Conservation (phyloP, 352 stramenopile species). For the Phytophthora constricta region DNA sequence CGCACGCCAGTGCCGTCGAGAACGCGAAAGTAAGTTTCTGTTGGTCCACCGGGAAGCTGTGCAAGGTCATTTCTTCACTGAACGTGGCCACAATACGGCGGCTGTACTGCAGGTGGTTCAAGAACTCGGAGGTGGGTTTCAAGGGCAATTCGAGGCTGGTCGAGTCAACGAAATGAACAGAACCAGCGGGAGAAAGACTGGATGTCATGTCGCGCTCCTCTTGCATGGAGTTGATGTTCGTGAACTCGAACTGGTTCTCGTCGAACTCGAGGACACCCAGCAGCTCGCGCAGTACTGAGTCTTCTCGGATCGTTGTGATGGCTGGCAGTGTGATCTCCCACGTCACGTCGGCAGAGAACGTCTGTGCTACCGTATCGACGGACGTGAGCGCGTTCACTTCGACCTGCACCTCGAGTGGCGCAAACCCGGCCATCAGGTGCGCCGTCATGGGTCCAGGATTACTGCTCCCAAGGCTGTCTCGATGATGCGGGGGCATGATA, state of each 20-base stretch:
- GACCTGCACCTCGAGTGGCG: slow-evolving; percentile 43
- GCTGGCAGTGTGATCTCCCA: slow-evolving; percentile 50
- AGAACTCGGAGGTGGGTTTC: slow-evolving; percentile 24
- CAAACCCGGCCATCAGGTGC: slow-evolving; percentile 45
- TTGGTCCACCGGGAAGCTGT: slow-evolving; percentile 66
- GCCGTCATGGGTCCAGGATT: slow-evolving; percentile 31
- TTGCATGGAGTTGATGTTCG: slow-evolving; percentile 45
- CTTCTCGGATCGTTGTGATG: slow-evolving; percentile 50
- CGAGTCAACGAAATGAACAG: slow-evolving; percentile 37
- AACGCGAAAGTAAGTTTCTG: slow-evolving; percentile 66
- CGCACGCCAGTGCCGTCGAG: slow-evolving; percentile 41
- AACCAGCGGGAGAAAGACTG: slow-evolving; percentile 32
- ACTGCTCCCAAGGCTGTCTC: slow-evolving; percentile 16
- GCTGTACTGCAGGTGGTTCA: slow-evolving; percentile 49
- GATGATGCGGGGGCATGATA: slow-evolving; percentile 32
- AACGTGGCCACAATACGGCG: slow-evolving; percentile 53
- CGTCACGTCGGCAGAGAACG: slow-evolving; percentile 54
- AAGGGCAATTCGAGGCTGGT: slow-evolving; percentile 23
- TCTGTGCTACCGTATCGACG: slow-evolving; percentile 54
- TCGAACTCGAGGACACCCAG: slow-evolving; percentile 52
- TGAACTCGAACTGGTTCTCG: slow-evolving; percentile 51
- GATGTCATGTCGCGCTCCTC: slow-evolving; percentile 44
- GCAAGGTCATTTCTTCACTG: slow-evolving; percentile 62
- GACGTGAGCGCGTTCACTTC: slow-evolving; percentile 47
- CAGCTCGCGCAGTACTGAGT: slow-evolving; percentile 47